Conservation (phyloP, 345 rosid genomes). For the Citrus hindsii region DNA sequence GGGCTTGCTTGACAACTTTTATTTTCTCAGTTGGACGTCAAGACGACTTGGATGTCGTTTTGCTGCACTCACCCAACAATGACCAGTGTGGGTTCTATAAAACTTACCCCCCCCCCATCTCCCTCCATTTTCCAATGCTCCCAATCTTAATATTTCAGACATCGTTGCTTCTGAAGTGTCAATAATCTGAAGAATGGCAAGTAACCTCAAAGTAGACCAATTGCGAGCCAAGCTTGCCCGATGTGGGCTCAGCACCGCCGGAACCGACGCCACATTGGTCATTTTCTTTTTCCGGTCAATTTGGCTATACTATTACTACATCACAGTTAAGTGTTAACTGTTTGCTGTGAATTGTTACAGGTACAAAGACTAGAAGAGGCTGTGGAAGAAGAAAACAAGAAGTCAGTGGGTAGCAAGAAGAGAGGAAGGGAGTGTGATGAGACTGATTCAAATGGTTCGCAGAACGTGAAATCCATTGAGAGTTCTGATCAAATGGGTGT, state of each 20-base stretch:
- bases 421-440: constrained; percentile 45
- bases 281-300: not conserved
- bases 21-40: not conserved
- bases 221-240: constrained; percentile 62
- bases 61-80: not conserved
- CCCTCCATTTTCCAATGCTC: not conserved
- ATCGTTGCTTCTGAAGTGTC: not conserved
- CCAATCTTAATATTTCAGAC: not conserved
- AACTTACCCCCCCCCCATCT: not conserved
- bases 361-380: constrained; percentile 62
- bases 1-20: not conserved
- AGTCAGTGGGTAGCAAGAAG: constrained; percentile 26
- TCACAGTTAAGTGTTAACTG: not conserved
- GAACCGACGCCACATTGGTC: constrained; percentile 62
- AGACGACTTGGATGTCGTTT: not conserved
- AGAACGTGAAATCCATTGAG: constrained; percentile 45
- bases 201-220: constrained; percentile 59
- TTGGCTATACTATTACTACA: not conserved
- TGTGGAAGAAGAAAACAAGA: constrained; percentile 33
- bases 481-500: constrained; percentile 53
- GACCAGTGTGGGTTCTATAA: not conserved
- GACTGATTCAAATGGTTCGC: constrained; percentile 20
- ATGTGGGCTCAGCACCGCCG: constrained; percentile 63
- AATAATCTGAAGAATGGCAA: constrained; percentile 36
- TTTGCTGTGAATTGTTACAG: constrained; percentile 30